A percentile compares a stretch with the other conserved stretches of the same genome.
Evolutionary conservation across 129 eudicot species (phyloP).

Genomic region (Arctium minus): DNA sequence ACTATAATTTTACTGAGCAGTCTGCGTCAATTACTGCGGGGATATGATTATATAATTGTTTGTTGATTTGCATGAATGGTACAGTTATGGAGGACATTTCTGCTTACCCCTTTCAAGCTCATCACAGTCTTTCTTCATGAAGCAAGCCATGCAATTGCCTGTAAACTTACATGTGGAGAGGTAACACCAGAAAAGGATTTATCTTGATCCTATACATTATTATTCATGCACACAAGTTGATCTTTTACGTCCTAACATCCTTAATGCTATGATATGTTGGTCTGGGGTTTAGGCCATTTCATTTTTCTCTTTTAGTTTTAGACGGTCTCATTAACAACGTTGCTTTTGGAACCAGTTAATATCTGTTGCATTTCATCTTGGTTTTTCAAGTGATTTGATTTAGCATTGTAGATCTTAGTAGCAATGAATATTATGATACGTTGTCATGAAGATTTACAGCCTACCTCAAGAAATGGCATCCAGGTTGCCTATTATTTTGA

Average conservation of each 20-base stretch:
- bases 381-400: background rate
- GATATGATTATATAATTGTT: background rate
- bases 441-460: background rate
- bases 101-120: slow-evolving; percentile 95
- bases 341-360: background rate
- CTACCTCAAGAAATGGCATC: no score
- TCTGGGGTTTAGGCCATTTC: background rate
- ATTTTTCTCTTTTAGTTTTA: background rate
- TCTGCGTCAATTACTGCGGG: background rate
- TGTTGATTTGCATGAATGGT: background rate
- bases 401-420: background rate
- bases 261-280: background rate
- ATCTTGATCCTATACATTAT: background rate
- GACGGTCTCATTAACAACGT: background rate
- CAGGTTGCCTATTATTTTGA: no score
- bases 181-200: slow-evolving; percentile 27
- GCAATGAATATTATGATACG: background rate
- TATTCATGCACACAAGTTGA: background rate
- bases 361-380: background rate
- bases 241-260: background rate
- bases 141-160: slow-evolving; percentile 98
- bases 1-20: background rate
- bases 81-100: slow-evolving; percentile 93
- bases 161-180: slow-evolving; percentile 95
- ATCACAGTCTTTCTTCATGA: slow-evolving; percentile 98